Base-by-base conservation (phyloP, 345 rosid genomes). In the Lepidium sativum region DNA sequence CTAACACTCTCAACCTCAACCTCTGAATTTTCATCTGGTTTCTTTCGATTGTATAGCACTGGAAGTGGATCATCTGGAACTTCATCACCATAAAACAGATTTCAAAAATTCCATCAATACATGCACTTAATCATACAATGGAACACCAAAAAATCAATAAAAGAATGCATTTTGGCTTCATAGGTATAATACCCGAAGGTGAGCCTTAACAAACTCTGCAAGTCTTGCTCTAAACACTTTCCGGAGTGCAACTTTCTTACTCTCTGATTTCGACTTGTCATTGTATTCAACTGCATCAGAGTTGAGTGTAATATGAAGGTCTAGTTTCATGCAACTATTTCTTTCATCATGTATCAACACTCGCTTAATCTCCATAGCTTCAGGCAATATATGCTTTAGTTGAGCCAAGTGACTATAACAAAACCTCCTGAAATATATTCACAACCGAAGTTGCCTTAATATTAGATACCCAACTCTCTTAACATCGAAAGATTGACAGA, bases 1-100 rank as follows among this genome's bases (percentile, higher is more conserved):
- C 63, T 37, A 17, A 5, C 8, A 6, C 42, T 27, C 75, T 54
- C 58, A 41, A 70, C 57, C 33, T 76, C 65, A 23, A 51, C 54
- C n/a, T 67, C 57, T 38, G 52, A 55, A 4, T 38, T 32, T 31
- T 35, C 51, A 50, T 40, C 34, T 34, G 53, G 57, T 67, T 75
- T 72, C 16, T 43, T 52, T 35, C 37, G 52, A 71, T 79, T 77
- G 74, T 81, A 94, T 3, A 91, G 87, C 70, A 82, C 92, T 1
- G 96, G 97, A 40, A 94, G 81, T 16, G 71, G 69, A 23, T 77
- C 92, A 64, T 81, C 86, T 1, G 97, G 99, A 72, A 94, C 65
- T 56, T 84, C 92, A 64, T 75, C 89, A 50, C 76, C 87, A 97
- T 94, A 79, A 61, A 79, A 32, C 48, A 52, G 5, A 23, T 23